These are phyloP conservation scores for Phytopythium cucurbitacearum DNA, from an alignment of 352 stramenopile species.

Conservation along the genomic window DNA sequence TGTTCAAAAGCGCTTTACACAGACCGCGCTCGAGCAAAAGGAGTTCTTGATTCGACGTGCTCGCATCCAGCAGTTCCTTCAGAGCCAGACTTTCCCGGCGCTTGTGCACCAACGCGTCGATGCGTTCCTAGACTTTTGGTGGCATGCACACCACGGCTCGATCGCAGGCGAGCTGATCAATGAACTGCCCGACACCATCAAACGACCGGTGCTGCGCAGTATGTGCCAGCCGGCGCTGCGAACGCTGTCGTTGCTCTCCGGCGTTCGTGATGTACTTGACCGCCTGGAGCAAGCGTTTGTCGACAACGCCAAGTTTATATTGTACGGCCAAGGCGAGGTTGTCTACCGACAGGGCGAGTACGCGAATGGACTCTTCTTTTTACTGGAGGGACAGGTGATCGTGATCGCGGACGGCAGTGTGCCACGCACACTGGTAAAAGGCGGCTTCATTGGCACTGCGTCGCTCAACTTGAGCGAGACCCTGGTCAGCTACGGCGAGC, in stretches of 20 bases:
- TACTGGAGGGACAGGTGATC: constrained; percentile 49
- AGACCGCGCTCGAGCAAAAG: constrained; percentile 51
- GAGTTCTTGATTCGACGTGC: constrained; percentile 51
- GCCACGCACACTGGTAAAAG: constrained; percentile 31
- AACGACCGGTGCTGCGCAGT: constrained; percentile 38
- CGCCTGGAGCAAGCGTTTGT: constrained; percentile 39
- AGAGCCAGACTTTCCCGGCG: constrained; percentile 31
- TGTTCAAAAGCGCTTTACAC: constrained; percentile 44
- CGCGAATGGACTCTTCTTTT: constrained; percentile 52
- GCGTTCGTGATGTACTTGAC: constrained; percentile 29
- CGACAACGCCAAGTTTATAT: constrained; percentile 43
- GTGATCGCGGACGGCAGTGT: constrained; percentile 30
- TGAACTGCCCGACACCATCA: constrained; percentile 50
- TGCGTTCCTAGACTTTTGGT: constrained; percentile 70
- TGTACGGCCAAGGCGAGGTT: constrained; percentile 61
- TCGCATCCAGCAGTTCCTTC: constrained; percentile 49
- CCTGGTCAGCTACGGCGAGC: constrained; percentile 50
- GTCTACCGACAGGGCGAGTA: constrained; percentile 61
- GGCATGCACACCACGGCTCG: constrained; percentile 49
- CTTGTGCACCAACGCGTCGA: constrained; percentile 48
- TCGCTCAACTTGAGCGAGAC: constrained; percentile 44
- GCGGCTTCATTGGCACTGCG: constrained; percentile 48
- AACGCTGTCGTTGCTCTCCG: constrained; percentile 31
- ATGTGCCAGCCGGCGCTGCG: constrained; percentile 50
- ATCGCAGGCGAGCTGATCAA: constrained; percentile 40